Conservation (phyloP, 305 asterid species). For the Withania somnifera region DNA sequence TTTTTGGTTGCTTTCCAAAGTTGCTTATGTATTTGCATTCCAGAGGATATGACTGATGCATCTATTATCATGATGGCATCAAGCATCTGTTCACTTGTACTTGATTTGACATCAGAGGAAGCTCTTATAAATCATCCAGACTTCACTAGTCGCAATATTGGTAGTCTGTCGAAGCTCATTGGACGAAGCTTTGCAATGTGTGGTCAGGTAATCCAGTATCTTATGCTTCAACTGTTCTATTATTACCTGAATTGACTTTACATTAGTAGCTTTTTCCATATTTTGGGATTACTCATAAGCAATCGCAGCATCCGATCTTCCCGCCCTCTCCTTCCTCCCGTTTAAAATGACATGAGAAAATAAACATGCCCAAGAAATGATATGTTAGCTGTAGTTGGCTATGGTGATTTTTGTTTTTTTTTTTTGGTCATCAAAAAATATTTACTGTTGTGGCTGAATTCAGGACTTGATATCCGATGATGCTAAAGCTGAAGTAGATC, state of each 20-base stretch:
- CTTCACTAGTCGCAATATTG: constrained; percentile 27
- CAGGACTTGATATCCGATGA: constrained; percentile 35
- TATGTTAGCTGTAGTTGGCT: background rate
- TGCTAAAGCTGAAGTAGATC: constrained; percentile 43
- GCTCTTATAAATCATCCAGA: constrained; percentile 45
- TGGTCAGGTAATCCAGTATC: constrained; percentile 27
- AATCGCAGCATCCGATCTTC: background rate
- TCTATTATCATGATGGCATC: constrained; percentile 64
- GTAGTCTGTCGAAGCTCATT: constrained; percentile 43
- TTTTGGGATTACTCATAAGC: background rate
- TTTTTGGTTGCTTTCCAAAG: background rate
- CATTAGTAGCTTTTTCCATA: background rate
- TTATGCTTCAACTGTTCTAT: background rate
- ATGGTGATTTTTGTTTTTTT: no score
- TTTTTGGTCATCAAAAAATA: no score
- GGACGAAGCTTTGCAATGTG: constrained; percentile 38
- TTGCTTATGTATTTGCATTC: constrained; percentile 8
- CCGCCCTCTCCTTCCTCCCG: background rate
- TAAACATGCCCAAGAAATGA: background rate
- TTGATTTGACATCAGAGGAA: constrained; percentile 65
- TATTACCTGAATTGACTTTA: background rate
- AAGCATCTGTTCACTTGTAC: constrained; percentile 64
- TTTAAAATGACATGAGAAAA: background rate
- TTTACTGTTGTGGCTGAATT: background rate
- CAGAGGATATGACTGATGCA: constrained; percentile 32